Evolutionary conservation across 139 green algal genomes (phyloP).

Genomic region (Coelastrella sp.): DNA sequence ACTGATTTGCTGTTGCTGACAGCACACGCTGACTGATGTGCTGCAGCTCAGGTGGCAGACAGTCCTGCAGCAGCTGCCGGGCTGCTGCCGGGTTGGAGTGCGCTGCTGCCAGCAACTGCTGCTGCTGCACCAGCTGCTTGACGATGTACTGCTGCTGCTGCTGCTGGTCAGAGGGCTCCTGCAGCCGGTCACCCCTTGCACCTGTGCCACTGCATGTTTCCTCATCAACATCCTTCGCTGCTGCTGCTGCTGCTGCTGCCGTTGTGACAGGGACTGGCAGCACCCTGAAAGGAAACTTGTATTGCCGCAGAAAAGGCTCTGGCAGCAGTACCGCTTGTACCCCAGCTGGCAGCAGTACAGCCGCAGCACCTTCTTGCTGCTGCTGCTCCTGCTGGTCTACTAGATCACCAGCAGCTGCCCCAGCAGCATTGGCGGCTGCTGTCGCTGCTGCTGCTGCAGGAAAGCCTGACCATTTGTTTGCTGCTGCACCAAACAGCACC

Average conservation of each 20-base stretch:
- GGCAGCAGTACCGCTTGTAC: slow-evolving; percentile 25
- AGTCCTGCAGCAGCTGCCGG: slow-evolving; percentile 21
- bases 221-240: not conserved
- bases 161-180: not conserved
- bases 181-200: not conserved
- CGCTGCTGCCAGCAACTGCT: slow-evolving; percentile 49
- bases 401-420: not conserved
- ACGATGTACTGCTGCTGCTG: slow-evolving; percentile 47
- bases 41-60: not conserved
- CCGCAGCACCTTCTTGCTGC: not conserved
- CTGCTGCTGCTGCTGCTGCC: slow-evolving; percentile 11
- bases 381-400: slow-evolving; percentile 1
- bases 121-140: slow-evolving; percentile 56
- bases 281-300: slow-evolving; percentile 38
- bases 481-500: slow-evolving; percentile 50
- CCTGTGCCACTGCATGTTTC: too few species aligned
- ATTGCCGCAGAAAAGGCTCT: slow-evolving; percentile 11
- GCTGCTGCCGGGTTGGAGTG: slow-evolving; percentile 23
- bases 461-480: slow-evolving; percentile 54
- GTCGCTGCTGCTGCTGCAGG: not conserved
- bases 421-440: not conserved
- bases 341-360: not conserved
- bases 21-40: slow-evolving; percentile 30
- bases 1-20: slow-evolving; percentile 20
- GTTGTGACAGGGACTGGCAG: not conserved